Base-by-base conservation (phyloP, 192 early-diverging fungal species). In the Geranomyces michiganensis region DNA sequence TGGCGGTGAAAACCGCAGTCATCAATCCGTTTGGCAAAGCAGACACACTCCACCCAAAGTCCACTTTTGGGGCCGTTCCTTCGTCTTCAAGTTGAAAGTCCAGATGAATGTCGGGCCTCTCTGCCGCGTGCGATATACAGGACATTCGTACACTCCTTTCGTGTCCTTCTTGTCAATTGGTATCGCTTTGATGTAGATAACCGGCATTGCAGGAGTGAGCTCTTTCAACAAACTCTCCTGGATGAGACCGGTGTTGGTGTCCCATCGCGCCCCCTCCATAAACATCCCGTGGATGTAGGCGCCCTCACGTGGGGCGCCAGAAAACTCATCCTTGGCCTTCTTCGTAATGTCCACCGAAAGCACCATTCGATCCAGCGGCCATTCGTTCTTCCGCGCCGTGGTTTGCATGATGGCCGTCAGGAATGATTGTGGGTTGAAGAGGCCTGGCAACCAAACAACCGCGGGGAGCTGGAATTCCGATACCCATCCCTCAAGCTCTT, bases 361-460 rank as follows among this genome's bases (percentile, higher is more conserved):
- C 19, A 86, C 72, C 87, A 89, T 88, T 14, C 86, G 73, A 68
- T 89, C 87, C 14, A 89, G 64, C 1, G 87, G 87, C 87, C 86
- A 88, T 71, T 89, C 87, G 62, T 78, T 84, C 75, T 88, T 88
- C 44, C 87, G 73, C 19, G 87, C 87, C 1, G 87, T 89, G 1
- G 87, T 89, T 70, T 89, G 87, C 87, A 89, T 89, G 76, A 89
- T 85, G 45, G 87, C 87, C 0, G 87, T 89, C 19, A 89, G 74
- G 81, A 89, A 89, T 7, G 87, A 89, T 72, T 89, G 87, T n/a
- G 87, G 87, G 74, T 88, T 88, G 72, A 89, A 89, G 14, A 89
- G 70, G 3, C 87, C 87, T 12, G 82, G 68, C 24, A 89, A 59
- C 87, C 87, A 89, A 2, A 89, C 84, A 22, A 85, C 85, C 0